phyloP scores from a whole-genome alignment of 768 basidiomycete species.

The Leucocoprinus birnbaumii region DNA sequence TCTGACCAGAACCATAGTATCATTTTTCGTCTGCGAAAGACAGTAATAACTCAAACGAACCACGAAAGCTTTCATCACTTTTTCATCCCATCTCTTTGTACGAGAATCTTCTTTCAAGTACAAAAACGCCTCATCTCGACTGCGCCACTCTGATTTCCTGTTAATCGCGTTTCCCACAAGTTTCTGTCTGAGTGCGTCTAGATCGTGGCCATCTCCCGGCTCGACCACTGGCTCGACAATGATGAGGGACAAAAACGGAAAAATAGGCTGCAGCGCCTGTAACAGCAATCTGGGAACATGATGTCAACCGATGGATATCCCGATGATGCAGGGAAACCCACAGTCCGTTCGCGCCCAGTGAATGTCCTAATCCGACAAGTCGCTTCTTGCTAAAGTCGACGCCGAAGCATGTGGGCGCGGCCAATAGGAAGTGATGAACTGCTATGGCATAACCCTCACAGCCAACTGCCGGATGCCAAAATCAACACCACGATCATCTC shows the following conservation, averaged over 20 bases:
- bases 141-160: constrained; percentile 51
- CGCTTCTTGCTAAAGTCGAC: constrained; percentile 48
- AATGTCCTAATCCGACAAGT: constrained; percentile 66
- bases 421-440: constrained; percentile 51
- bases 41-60: constrained; percentile 31
- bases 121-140: constrained; percentile 25
- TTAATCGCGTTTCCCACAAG: constrained; percentile 48
- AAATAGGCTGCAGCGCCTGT: constrained; percentile 40
- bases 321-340: constrained; percentile 28
- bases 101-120: constrained; percentile 13
- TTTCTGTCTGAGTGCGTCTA: constrained; percentile 34
- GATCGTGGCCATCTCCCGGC: constrained; percentile 40
- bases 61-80: constrained; percentile 49
- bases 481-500: background rate
- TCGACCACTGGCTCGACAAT: constrained; percentile 67
- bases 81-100: constrained; percentile 47
- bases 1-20: constrained; percentile 30
- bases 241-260: constrained; percentile 50
- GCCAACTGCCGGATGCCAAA: constrained; percentile 42
- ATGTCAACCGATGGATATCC: background rate
- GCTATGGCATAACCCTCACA: constrained; percentile 64
- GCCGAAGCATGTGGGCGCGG: constrained; percentile 26
- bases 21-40: constrained; percentile 31
- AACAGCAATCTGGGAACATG: constrained; percentile 43
- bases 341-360: constrained; percentile 65